Evolutionary conservation across 192 early-diverging fungal genomes (phyloP), one percentile per base, ranked within the genome.

Genomic region (Phlyctochytrium planicorne): DNA sequence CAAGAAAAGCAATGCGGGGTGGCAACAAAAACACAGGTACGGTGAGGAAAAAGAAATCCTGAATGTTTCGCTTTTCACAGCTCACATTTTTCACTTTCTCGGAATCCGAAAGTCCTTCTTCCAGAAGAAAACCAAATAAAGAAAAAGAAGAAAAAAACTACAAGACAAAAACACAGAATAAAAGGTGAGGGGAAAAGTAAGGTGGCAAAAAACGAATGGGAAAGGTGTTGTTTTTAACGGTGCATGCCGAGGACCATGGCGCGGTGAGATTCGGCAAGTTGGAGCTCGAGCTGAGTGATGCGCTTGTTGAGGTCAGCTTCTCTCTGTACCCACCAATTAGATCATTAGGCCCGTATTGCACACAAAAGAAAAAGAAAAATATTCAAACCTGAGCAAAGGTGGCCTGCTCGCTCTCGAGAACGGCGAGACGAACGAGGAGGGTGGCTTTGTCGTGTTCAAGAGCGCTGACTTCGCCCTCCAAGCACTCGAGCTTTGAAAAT

Each of bases 401-500:
- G 23, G 27, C 32, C 17, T 35, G 36, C 23, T 72, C 59, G 65
- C 52, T 68, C 35, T 72, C 65, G 20, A 72, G 59, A 0, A 72
- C 71, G 14, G 71, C 71, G 29, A 72, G 35, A 25, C 71, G 71
- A 20, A 62, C 50, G 33, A 30, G 20, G 52, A 72, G 65, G 2
- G 30, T 29, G 3, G 57, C 10, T 20, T 68, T 67, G 66, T 93
- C 84, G 12, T 75, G 69, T 68, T 95, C 91, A 3, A 96, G 81
- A 52, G 88, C 86, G 2, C 83, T 76, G 34, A 95, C 91, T 16
- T 88, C 83, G 53, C 70, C 77, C 68, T 95, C 94, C 16, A 96
- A 87, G 2, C 77, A 73, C 69, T 94, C 92, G 81, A 96, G 87
- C 68, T 84, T 6, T 20, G 20, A 47, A 47, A 47, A 47, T n/a